Evolutionary conservation across 345 rosid species (phyloP).

Genomic region (Noccaea caerulescens): DNA sequence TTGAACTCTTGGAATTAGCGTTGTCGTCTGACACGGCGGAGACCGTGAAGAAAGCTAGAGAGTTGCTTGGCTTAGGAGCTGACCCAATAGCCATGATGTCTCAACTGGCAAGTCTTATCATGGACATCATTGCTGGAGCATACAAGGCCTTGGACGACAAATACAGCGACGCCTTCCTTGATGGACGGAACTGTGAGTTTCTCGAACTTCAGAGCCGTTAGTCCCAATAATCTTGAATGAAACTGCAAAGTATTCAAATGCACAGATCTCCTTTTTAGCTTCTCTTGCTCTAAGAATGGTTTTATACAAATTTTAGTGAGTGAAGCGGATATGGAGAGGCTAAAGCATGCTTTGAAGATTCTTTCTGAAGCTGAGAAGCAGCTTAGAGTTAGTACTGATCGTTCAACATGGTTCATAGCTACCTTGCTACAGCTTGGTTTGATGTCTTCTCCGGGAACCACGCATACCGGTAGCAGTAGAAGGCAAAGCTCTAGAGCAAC

Average conservation of each 20-base stretch:
- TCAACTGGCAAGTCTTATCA: conserved; percentile 89
- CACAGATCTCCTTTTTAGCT: background rate
- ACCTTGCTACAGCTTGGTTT: conserved; percentile 91
- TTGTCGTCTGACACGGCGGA: conserved; percentile 93
- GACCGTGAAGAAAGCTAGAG: conserved; percentile 88
- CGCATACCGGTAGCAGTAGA: conserved; percentile 74
- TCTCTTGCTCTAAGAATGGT: conserved; percentile 7
- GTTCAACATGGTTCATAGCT: conserved; percentile 95
- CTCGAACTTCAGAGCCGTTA: background rate
- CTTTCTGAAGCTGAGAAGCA: conserved; percentile 96
- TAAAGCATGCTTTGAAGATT: conserved; percentile 89
- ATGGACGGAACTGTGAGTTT: conserved; percentile 76
- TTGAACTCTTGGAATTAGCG: conserved; percentile 89
- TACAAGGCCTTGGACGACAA: conserved; percentile 56
- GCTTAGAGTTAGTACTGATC: conserved; percentile 76
- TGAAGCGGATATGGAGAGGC: conserved; percentile 73
- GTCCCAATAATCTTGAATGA: background rate
- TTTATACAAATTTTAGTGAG: conserved; percentile 52
- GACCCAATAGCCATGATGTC: conserved; percentile 90
- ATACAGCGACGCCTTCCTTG: conserved; percentile 53
- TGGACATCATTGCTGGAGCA: conserved; percentile 92
- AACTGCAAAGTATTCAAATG: background rate
- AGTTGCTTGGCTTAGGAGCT: conserved; percentile 76
- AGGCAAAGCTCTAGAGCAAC: conserved; percentile 79
- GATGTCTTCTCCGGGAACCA: conserved; percentile 68